These are phyloP conservation scores for Papiliotrema laurentii DNA, from an alignment of 1,284 basidiomycete species.

Conservation along the genomic window DNA sequence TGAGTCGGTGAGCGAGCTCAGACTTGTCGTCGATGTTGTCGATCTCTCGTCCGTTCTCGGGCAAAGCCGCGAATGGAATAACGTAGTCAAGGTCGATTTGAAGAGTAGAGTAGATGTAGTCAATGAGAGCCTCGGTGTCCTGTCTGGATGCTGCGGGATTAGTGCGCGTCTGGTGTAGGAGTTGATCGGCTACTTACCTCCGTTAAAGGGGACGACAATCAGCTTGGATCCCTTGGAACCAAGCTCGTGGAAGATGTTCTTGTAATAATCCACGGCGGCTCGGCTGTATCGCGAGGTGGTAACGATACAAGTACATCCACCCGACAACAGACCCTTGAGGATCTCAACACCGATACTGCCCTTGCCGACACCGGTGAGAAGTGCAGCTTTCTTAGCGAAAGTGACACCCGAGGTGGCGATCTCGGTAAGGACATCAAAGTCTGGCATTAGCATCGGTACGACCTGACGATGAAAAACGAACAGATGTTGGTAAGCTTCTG, in stretches of 20 bases:
- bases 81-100: slow-evolving; percentile 97
- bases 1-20: slow-evolving; percentile 95
- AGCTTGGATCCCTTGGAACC: slow-evolving; percentile 92
- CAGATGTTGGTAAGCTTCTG: slow-evolving; percentile 90
- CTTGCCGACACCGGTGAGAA: slow-evolving; percentile 95
- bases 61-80: slow-evolving; percentile 94
- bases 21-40: slow-evolving; percentile 95
- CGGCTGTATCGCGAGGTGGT: slow-evolving; percentile 95
- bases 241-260: slow-evolving; percentile 92
- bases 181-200: slow-evolving; percentile 53
- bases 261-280: slow-evolving; percentile 94
- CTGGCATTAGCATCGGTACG: slow-evolving; percentile 7
- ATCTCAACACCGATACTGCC: slow-evolving; percentile 97
- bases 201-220: slow-evolving; percentile 98
- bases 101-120: slow-evolving; percentile 94
- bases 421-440: slow-evolving; percentile 93
- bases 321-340: slow-evolving; percentile 90
- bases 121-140: slow-evolving; percentile 93
- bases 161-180: neutral
- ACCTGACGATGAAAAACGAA: slow-evolving; percentile 4
- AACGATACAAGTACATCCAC: slow-evolving; percentile 92
- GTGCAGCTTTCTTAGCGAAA: slow-evolving; percentile 97
- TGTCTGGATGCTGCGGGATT: slow-evolving; percentile 69
- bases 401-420: slow-evolving; percentile 97
- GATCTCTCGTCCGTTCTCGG: slow-evolving; percentile 97